Evolutionary conservation across 1,284 basidiomycete genomes (phyloP).

Genomic region (Exobasidium rhododendri): DNA sequence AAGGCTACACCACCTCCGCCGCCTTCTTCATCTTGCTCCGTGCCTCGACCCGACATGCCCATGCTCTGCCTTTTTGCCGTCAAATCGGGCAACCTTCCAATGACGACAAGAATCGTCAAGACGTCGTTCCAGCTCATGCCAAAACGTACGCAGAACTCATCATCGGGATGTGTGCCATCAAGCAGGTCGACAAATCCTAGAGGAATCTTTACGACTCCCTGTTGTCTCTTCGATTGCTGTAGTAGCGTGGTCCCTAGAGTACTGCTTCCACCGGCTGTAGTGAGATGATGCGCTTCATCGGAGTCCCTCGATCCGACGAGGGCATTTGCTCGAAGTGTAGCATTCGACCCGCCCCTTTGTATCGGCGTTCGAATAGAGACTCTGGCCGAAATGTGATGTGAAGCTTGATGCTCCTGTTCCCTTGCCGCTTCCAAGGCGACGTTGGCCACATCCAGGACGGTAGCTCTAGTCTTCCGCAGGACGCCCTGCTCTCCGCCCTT

Average conservation of each 20-base stretch:
- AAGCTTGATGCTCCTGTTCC: conserved; percentile 6
- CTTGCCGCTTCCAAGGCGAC: conserved; percentile 28
- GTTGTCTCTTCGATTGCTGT: background rate
- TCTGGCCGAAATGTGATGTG: background rate
- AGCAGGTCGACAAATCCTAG: conserved; percentile 65
- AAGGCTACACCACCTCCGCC: background rate
- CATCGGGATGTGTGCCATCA: conserved; percentile 84
- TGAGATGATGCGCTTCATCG: background rate
- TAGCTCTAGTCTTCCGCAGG: conserved; percentile 38
- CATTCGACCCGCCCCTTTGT: background rate
- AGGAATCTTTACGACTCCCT: conserved; percentile 22
- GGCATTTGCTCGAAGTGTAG: conserved; percentile 1
- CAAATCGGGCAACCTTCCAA: background rate
- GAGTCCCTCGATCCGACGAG: background rate
- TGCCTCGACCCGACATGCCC: background rate
- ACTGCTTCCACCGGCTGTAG: background rate
- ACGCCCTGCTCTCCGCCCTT: conserved; percentile 13
- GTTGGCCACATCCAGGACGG: conserved; percentile 43
- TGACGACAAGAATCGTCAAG: conserved; percentile 66
- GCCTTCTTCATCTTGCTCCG: background rate
- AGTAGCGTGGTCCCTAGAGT: background rate
- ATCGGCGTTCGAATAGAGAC: background rate
- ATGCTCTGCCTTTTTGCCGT: background rate
- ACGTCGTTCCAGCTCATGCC: conserved; percentile 79
- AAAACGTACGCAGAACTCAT: conserved; percentile 79